Percentiles rank a stretch among this genome's conserved stretches.
Evolutionary conservation across 2,329 filamentous ascomycete genomes (phyloP).

Genomic region (Alternaria gaisen): DNA sequence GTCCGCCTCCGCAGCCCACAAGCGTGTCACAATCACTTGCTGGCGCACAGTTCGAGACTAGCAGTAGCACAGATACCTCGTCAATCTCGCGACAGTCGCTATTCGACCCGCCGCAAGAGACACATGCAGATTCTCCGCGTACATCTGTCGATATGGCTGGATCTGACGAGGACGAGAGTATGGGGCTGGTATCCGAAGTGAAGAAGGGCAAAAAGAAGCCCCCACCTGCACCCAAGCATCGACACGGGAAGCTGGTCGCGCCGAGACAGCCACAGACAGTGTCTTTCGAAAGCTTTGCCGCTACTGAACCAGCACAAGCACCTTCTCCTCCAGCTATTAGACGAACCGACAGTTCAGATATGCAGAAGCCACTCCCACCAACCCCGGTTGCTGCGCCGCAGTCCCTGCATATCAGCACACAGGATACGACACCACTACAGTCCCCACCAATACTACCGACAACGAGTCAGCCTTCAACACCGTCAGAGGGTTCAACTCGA

Average conservation of each 20-base stretch:
- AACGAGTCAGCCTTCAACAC: constrained; percentile 25
- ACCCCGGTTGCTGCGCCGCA: constrained; percentile 52
- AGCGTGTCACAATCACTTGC: constrained; percentile 33
- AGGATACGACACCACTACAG: constrained; percentile 29
- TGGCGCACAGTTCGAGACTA: constrained; percentile 51
- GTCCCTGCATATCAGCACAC: constrained; percentile 29
- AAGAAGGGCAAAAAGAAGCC: constrained; percentile 72
- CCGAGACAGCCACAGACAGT: constrained; percentile 53
- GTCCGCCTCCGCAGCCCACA: constrained; percentile 34
- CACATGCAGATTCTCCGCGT: constrained; percentile 61
- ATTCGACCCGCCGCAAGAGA: constrained; percentile 60
- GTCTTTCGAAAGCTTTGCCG: constrained; percentile 45
- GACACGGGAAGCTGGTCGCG: constrained; percentile 79
- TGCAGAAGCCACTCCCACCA: constrained; percentile 70
- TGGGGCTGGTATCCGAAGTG: constrained; percentile 35
- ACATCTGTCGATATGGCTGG: constrained; percentile 67
- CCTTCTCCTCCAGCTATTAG: constrained; percentile 34
- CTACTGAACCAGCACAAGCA: constrained; percentile 31
- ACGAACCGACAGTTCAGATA: constrained; percentile 56
- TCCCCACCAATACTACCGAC: constrained; percentile 22
- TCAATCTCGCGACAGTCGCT: constrained; percentile 68
- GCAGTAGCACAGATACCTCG: constrained; percentile 66
- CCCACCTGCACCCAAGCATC: constrained; percentile 71
- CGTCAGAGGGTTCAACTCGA: constrained; percentile 29
- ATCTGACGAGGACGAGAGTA: constrained; percentile 59